Evolutionary conservation across 106 monocot species (phyloP).

Genomic region (Vanilla planifolia): DNA sequence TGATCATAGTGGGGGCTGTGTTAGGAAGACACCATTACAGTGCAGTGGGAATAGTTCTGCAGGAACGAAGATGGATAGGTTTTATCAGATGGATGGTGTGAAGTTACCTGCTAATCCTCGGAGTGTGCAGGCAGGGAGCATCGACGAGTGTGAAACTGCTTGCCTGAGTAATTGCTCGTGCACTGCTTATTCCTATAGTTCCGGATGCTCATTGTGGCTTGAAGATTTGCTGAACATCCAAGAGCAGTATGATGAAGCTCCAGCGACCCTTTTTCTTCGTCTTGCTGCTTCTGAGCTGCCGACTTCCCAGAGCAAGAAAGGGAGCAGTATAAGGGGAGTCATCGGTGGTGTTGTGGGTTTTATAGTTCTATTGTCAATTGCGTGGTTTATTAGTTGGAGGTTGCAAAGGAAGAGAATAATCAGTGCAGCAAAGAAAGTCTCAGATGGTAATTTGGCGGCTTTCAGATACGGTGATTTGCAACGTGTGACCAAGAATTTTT

Average conservation of each 20-base stretch:
- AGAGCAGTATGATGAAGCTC: not conserved
- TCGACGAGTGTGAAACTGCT: constrained; percentile 1
- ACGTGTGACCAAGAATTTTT: constrained; percentile 10
- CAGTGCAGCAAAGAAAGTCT: not conserved
- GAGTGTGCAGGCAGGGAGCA: not conserved
- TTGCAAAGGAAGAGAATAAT: not conserved
- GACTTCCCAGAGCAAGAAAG: not conserved
- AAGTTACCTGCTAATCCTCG: not conserved
- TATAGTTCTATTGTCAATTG: not conserved
- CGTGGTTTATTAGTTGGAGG: not conserved
- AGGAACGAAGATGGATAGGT: not conserved
- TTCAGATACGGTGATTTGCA: constrained; percentile 7
- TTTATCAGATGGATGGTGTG: not conserved
- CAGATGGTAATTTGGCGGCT: constrained; percentile 2
- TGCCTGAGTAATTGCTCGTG: constrained; percentile 1
- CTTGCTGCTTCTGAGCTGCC: constrained; percentile 10
- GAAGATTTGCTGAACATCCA: constrained; percentile 7
- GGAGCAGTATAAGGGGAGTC: not conserved
- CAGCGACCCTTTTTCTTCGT: not conserved
- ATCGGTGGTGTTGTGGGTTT: not conserved
- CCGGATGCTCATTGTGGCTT: constrained; percentile 4
- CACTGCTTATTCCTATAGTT: constrained; percentile 1
- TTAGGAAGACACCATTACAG: not conserved
- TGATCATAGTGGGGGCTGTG: not conserved
- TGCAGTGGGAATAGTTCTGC: not conserved